phyloP scores from a whole-genome alignment of 129 eudicot genomes.

The Flaveria bidentis region DNA sequence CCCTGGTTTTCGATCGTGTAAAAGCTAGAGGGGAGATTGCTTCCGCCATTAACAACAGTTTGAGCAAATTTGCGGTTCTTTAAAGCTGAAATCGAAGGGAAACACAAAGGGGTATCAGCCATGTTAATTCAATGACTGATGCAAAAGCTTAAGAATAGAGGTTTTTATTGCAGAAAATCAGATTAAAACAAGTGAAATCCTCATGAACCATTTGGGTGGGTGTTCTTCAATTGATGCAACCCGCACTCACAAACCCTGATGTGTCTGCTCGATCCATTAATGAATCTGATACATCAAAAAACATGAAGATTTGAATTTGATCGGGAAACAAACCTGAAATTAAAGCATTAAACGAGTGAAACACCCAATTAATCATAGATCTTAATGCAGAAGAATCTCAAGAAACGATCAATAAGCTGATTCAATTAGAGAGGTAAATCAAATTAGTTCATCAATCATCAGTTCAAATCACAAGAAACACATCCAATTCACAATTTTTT shows the following conservation, averaged over 20 bases:
- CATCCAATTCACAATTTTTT: neutral
- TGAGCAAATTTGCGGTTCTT: slow-evolving; percentile 21
- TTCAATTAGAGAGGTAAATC: neutral
- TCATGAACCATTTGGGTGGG: neutral
- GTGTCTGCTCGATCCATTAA: slow-evolving; percentile 41
- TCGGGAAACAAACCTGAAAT: neutral
- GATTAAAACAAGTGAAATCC: neutral
- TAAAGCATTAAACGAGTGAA: neutral
- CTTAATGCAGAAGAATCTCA: slow-evolving; percentile 4
- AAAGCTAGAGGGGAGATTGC: slow-evolving; percentile 11
- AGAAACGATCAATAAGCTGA: neutral
- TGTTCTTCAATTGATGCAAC: slow-evolving; percentile 17
- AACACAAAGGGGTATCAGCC: slow-evolving; percentile 42
- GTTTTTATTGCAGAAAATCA: neutral
- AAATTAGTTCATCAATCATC: neutral
- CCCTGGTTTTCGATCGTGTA: slow-evolving; percentile 38
- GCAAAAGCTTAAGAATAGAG: slow-evolving; percentile 18
- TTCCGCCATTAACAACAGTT: slow-evolving; percentile 22
- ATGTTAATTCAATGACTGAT: slow-evolving; percentile 30
- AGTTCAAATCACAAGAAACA: neutral
- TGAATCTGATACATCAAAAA: slow-evolving; percentile 15
- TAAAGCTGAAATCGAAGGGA: slow-evolving; percentile 24
- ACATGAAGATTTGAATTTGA: neutral
- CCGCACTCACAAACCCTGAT: slow-evolving; percentile 40
- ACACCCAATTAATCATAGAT: neutral